Conservation (phyloP, 1,284 basidiomycete species). For the Agaricales sp. region DNA sequence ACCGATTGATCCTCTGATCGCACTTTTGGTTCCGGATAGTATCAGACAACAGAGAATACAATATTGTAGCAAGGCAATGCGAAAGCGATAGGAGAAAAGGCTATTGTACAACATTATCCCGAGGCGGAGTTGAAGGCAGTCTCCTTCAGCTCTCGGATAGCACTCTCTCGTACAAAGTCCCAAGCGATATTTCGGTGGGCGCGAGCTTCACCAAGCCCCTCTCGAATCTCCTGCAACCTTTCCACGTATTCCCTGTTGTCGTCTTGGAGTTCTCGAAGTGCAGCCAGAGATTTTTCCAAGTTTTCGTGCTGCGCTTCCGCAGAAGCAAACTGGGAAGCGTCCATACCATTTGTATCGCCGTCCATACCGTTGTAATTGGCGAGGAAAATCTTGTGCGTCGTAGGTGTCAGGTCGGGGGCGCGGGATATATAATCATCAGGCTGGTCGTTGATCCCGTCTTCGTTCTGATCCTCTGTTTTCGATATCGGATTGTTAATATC, state of each 20-base stretch:
- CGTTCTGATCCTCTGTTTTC: constrained; percentile 26
- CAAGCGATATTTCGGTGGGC: constrained; percentile 63
- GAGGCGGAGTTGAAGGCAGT: constrained; percentile 36
- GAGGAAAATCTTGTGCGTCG: constrained; percentile 59
- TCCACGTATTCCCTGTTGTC: constrained; percentile 76
- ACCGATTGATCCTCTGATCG: too few species aligned
- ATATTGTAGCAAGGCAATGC: too few species aligned
- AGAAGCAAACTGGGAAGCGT: constrained; percentile 50
- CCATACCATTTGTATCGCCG: constrained; percentile 30
- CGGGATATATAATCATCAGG: constrained; percentile 37
- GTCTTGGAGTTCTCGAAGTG: constrained; percentile 66
- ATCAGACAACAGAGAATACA: too few species aligned
- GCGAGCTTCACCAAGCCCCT: constrained; percentile 59
- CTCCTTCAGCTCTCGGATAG: constrained; percentile 63
- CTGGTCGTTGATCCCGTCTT: constrained; percentile 56
- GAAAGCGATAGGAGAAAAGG: too few species aligned
- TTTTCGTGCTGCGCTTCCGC: constrained; percentile 56
- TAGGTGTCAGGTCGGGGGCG: constrained; percentile 54
- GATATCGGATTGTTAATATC: constrained; percentile 14
- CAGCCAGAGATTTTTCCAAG: constrained; percentile 60
- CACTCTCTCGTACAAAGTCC: constrained; percentile 61
- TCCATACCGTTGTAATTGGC: constrained; percentile 30
- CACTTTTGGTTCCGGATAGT: too few species aligned
- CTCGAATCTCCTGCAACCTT: constrained; percentile 67
- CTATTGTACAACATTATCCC: too few species aligned